Conservation (phyloP, 2,329 filamentous ascomycete genomes). For the Purpureocillium takamizusanense region DNA sequence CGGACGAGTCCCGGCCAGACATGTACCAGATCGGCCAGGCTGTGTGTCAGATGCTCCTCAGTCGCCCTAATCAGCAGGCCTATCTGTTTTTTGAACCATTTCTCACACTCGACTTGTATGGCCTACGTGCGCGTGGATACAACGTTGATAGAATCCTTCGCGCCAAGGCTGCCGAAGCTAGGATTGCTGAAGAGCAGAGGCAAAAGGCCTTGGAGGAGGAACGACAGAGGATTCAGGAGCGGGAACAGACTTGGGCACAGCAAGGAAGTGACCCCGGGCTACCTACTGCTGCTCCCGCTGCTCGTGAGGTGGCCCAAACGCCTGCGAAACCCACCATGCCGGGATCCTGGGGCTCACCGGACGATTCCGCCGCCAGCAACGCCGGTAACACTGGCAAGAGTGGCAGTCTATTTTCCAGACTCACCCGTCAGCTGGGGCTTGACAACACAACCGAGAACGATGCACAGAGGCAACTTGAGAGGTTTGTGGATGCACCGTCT, state of each 20-base stretch:
- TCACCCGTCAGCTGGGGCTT: constrained; percentile 61
- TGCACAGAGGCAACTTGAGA: constrained; percentile 31
- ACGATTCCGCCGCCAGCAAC: constrained; percentile 27
- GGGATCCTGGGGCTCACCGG: constrained; percentile 64
- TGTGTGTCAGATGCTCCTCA: constrained; percentile 71
- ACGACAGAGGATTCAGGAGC: constrained; percentile 54
- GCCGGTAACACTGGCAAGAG: constrained; percentile 29
- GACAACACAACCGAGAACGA: constrained; percentile 38
- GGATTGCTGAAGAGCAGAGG: constrained; percentile 75
- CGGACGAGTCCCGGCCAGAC: constrained; percentile 58
- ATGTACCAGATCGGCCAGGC: constrained; percentile 89
- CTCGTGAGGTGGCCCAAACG: constrained; percentile 29
- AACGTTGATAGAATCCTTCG: constrained; percentile 92
- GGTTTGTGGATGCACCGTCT: constrained; percentile 25
- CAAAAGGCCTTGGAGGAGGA: constrained; percentile 68
- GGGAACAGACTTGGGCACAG: constrained; percentile 34
- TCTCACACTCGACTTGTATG: constrained; percentile 72
- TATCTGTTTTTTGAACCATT: constrained; percentile 88
- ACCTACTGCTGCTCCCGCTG: constrained; percentile 21
- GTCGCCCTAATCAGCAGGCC: constrained; percentile 77
- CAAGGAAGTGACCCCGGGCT: constrained; percentile 20
- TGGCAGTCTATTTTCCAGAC: constrained; percentile 57
- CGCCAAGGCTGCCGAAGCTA: constrained; percentile 77
- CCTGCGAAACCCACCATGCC: constrained; percentile 51
- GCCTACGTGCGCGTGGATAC: constrained; percentile 80